Base-by-base conservation (phyloP, 345 rosid species). In the Citrus maxima region DNA sequence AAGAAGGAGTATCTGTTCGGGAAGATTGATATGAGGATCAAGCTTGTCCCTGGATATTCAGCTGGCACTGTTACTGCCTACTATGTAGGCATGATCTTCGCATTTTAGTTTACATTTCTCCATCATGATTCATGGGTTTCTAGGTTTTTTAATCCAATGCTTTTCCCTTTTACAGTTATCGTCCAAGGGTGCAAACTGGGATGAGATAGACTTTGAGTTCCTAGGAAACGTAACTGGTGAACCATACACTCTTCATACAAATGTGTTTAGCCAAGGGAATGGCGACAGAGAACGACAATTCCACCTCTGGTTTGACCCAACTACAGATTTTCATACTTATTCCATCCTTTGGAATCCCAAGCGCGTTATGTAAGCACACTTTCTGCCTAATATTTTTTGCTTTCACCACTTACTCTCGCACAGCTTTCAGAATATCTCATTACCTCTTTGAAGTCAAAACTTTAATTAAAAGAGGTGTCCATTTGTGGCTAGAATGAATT, bases 131-230 rank as follows among this genome's bases (percentile, higher is more conserved):
- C 34, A 32, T 16, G 58, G 58, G 58, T 16, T 54, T 54, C 22
- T 54, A 54, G 22, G 6, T 54, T 54, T 54, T 54, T 54, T 1
- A 54, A 54, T 54, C 19, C 58, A 2, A 54, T 59, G 22, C 9
- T 22, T 42, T 25, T 1, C 4, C 38, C 35, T 34, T 4, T 35
- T 79, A 81, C 87, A 92, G 96, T 71, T 93, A 49, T 85, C 85
- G 24, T 91, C 97, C 0, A 70, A 73, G 35, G 95, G 93, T 13
- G 76, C 85, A 72, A 64, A 84, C 7, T 88, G 91, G 88, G 97
- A 92, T 77, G 95, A 92, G 78, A 89, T 93, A 24, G 95, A 90
- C 73, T 87, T 93, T 55, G 98, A 91, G 79, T 93, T 93, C 86
- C 73, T 91, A 55, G 96, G 98, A 51, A 93, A 93, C 77, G 64